Conservation (phyloP, 371 early-diverging fungal genomes). For the Zancudomyces culisetae region DNA sequence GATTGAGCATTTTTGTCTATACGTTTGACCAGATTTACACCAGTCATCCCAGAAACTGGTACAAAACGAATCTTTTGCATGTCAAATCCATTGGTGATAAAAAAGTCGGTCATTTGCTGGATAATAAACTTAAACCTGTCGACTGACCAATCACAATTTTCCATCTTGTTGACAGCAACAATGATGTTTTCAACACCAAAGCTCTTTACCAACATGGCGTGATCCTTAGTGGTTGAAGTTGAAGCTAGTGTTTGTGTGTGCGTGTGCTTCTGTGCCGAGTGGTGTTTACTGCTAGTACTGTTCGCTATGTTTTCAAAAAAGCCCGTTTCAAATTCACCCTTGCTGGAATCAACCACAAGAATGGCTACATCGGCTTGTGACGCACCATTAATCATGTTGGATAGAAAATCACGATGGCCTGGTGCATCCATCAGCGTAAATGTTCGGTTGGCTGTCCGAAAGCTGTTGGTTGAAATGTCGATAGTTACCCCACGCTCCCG, state of each 20-base stretch:
- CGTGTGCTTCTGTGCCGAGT: no score
- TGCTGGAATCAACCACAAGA: slow-evolving; percentile 79
- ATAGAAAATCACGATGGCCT: slow-evolving; percentile 97
- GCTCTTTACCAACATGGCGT: slow-evolving; percentile 66
- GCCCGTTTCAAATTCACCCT: slow-evolving; percentile 94
- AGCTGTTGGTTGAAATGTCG: slow-evolving; percentile 80
- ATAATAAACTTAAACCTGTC: slow-evolving; percentile 58
- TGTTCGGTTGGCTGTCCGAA: slow-evolving; percentile 56
- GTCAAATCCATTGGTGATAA: slow-evolving; percentile 50
- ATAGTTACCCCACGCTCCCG: slow-evolving; percentile 86
- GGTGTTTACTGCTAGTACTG: no score
- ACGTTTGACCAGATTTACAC: slow-evolving; percentile 50
- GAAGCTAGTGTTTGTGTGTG: no score
- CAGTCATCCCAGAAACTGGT: slow-evolving; percentile 77
- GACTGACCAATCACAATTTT: slow-evolving; percentile 60
- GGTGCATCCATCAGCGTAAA: slow-evolving; percentile 93
- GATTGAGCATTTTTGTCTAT: slow-evolving; percentile 14
- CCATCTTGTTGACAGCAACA: slow-evolving; percentile 86
- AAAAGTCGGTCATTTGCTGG: slow-evolving; percentile 33
- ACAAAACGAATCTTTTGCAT: slow-evolving; percentile 48
- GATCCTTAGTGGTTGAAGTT: slow-evolving; percentile 98
- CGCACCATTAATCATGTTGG: slow-evolving; percentile 98
- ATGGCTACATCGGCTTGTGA: slow-evolving; percentile 93
- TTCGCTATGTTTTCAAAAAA: slow-evolving; percentile 82
- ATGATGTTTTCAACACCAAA: slow-evolving; percentile 75